phyloP scores from a whole-genome alignment of 306 rosid species.

The Prunus fruticosa region DNA sequence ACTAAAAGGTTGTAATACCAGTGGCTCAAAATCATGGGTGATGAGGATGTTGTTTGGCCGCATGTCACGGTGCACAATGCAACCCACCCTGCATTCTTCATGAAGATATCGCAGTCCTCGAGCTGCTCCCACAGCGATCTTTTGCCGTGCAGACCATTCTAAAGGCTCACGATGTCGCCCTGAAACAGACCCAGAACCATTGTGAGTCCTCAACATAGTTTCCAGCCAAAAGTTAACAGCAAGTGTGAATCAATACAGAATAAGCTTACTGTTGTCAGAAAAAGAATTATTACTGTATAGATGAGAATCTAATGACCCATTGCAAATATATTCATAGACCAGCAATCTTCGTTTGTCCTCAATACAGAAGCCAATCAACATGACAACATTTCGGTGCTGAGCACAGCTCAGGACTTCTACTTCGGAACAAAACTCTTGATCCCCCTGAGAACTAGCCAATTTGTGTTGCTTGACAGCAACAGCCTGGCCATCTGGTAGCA shows the following conservation, averaged over 20 bases:
- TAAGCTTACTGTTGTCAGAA: not conserved
- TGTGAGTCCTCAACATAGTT: constrained; percentile 26
- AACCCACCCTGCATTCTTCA: constrained; percentile 98
- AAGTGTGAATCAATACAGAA: constrained; percentile 5
- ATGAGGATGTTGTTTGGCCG: constrained; percentile 98
- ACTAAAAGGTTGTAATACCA: constrained; percentile 43
- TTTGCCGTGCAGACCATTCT: constrained; percentile 93
- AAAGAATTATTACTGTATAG: constrained; percentile 65
- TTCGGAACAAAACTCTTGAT: constrained; percentile 91
- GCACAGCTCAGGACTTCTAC: constrained; percentile 99
- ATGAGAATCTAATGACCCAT: constrained; percentile 93
- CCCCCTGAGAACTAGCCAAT: constrained; percentile 96
- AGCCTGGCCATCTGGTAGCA: constrained; percentile 92
- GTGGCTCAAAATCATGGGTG: constrained; percentile 98
- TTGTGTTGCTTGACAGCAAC: constrained; percentile 98
- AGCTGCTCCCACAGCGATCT: constrained; percentile 96
- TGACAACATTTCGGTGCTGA: constrained; percentile 95
- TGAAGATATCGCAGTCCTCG: constrained; percentile 96
- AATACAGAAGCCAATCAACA: constrained; percentile 95
- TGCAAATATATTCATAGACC: constrained; percentile 97
- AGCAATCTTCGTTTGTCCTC: constrained; percentile 92
- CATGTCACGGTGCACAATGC: constrained; percentile 99
- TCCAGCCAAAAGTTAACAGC: not conserved
- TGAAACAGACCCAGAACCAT: constrained; percentile 33
- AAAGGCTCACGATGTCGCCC: constrained; percentile 67